Conservation (phyloP, 371 early-diverging fungal species). For the Cokeromyces recurvatus region DNA sequence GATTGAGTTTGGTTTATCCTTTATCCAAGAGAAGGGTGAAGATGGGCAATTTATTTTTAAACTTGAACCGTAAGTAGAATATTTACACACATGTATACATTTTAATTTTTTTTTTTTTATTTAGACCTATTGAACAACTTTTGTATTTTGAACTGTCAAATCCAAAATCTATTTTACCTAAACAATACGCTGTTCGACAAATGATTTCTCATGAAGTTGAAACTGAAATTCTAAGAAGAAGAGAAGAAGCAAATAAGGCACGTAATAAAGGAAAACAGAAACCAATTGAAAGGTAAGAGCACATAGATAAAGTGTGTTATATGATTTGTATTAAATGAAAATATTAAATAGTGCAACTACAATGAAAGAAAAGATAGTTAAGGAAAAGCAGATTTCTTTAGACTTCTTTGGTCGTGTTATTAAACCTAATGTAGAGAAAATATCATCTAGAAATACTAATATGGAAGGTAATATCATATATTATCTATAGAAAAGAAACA, state of each 20-base stretch:
- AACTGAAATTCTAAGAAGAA: conserved; percentile 50
- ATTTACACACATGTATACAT: neutral
- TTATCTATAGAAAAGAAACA: too few relatives aligned
- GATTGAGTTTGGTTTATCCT: conserved; percentile 71
- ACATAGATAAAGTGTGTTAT: too few relatives aligned
- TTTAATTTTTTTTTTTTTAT: neutral
- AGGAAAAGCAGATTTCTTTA: conserved; percentile 18
- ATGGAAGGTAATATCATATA: conserved; percentile 14
- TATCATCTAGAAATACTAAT: neutral
- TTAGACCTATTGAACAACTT: conserved; percentile 58
- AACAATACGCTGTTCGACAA: conserved; percentile 71
- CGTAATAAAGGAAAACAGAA: conserved; percentile 6
- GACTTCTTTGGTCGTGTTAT: conserved; percentile 71
- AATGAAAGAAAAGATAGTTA: neutral
- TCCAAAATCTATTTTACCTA: conserved; percentile 46
- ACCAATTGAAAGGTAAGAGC: conserved; percentile 5
- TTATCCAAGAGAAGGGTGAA: conserved; percentile 64
- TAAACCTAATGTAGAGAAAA: conserved; percentile 10
- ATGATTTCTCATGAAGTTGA: conserved; percentile 77
- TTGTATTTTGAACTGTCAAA: conserved; percentile 35
- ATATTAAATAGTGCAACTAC: too few relatives aligned
- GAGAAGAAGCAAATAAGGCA: conserved; percentile 32
- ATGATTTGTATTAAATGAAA: too few relatives aligned
- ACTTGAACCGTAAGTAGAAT: conserved; percentile 73
- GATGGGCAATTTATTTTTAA: conserved; percentile 65